Evolutionary conservation across 441 rosid genomes (phyloP), one percentile per base, ranked within the genome.

Genomic region (Macaranga tanarius): DNA sequence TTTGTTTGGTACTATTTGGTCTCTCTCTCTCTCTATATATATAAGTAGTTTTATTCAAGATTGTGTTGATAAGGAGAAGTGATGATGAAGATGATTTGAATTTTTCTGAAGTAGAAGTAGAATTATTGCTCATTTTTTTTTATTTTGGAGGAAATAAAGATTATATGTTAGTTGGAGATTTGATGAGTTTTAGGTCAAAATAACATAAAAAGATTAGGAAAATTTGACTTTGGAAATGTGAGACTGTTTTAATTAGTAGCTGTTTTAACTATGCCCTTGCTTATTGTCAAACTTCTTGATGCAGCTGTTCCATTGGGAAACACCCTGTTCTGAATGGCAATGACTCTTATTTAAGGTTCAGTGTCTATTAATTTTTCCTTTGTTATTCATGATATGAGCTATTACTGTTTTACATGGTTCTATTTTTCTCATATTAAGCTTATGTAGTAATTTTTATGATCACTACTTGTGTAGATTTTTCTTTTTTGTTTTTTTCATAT

Each of bases 291-390:
- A 61, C 62, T 73, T 73, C 67, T 66, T 79, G 78, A 48, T 80
- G 83, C 90, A 90, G 99, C 76, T 80, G 73, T 82, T 82, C 81
- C 22, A 57, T 72, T 76, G 84, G 82, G 68, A 76, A 72, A 62
- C 73, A 73, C 78, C 56, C 76, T 82, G 72, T 72, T 60, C 76
- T 80, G 63, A 77, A 79, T 70, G 73, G 66, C 72, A 80, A 71
- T 75, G 83, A 74, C 63, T 66, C 69, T 70, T 75, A 79, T 28
- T 81, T 79, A 77, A 88, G 96, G 96, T 88, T 75, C n/a, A 70
- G 79, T 59, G 25, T 74, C 67, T 64, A 6, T 67, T 67, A 15
- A 31, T 38, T 71, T 72, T 47, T 74, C 22, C 19, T 31, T 68
- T 72, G 8, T 42, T 31, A 28, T 63, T 28, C 44, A 6, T 38